Evolutionary conservation across 2,329 filamentous ascomycete genomes (phyloP), one percentile per base, ranked within the genome.

Genomic region (Talaromyces sp.): DNA sequence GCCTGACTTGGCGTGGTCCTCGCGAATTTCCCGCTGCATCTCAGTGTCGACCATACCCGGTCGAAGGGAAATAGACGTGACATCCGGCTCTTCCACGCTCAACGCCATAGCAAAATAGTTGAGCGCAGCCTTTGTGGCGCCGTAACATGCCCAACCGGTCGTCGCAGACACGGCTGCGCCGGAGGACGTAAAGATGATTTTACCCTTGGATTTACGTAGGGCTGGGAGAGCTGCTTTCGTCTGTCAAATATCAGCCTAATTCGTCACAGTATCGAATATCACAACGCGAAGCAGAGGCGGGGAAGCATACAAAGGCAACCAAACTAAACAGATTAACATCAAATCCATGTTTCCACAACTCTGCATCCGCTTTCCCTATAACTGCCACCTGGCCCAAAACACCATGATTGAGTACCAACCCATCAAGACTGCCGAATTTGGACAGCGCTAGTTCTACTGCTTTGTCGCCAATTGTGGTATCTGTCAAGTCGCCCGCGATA

Each of bases 311-410:
- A 77, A 97, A 82, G 39, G 87, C 88, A 52, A 97, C 81, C 33
- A 87, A 87, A 69, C 92, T 94, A 75, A 97, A 93, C 70, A 98
- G 87, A 75, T 98, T 98, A 67, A 92, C 82, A 70, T 96, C 89
- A 77, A 92, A 97, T 9, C 85, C 82, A 1, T 80, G 78, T 72
- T 87, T 89, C 91, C 93, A 97, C 67, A 90, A 88, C 43, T 90
- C 87, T 0, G 87, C 73, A n/a, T 86, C 85, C 16, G 84, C 83
- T 63, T 94, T 85, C 3, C 81, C 87, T 52, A 98, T 80, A 65
- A 85, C 87, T 60, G 86, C 87, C 48, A 96, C 88, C 1, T 92
- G 90, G n/a, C 87, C 85, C 52, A 99, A 79, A 0, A 88, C 82
- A 22, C 93, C 93, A 74, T 99, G 95, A 76, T 98, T 98, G 67